A percentile compares a stretch with the other conserved stretches of the same genome.
Conservation (phyloP, 2,329 filamentous ascomycete species). For the Eutypella sp. region DNA sequence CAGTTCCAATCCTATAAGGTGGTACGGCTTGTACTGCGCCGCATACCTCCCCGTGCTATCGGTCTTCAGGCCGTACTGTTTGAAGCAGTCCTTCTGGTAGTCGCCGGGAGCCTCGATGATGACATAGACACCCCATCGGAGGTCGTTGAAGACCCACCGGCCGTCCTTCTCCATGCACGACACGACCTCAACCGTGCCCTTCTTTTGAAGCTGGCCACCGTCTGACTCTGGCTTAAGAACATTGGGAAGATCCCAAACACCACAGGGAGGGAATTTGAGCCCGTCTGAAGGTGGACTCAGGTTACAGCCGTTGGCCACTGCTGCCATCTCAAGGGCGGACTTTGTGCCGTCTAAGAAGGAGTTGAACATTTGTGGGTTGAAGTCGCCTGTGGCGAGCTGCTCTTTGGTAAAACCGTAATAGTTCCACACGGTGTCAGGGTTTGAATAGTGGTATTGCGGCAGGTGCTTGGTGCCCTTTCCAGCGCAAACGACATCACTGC, state of each 20-base stretch:
- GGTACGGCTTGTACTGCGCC: conserved; percentile 41
- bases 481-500: conserved; percentile 35
- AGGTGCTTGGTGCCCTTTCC: conserved; percentile 42
- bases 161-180: conserved; percentile 39
- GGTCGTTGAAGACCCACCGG: conserved; percentile 34
- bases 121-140: conserved; percentile 40
- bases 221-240: conserved; percentile 35
- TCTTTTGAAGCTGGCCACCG: conserved; percentile 35
- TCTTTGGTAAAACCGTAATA: conserved; percentile 41
- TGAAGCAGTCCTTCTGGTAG: conserved; percentile 39
- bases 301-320: conserved; percentile 40
- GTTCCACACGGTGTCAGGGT: conserved; percentile 41
- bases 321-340: conserved; percentile 41
- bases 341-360: conserved; percentile 45
- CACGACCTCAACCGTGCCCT: conserved; percentile 40
- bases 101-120: conserved; percentile 36
- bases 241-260: conserved; percentile 35
- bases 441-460: conserved; percentile 40
- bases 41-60: conserved; percentile 36
- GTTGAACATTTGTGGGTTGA: conserved; percentile 46
- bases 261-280: conserved; percentile 39
- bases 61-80: conserved; percentile 39
- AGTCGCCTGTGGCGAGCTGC: conserved; percentile 35
- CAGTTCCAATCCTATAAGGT: conserved; percentile 42
- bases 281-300: conserved; percentile 35